Percentiles rank a stretch among this genome's conserved stretches.
phyloP scores from a whole-genome alignment of 768 basidiomycete genomes.

The Auriscalpium vulgare region DNA sequence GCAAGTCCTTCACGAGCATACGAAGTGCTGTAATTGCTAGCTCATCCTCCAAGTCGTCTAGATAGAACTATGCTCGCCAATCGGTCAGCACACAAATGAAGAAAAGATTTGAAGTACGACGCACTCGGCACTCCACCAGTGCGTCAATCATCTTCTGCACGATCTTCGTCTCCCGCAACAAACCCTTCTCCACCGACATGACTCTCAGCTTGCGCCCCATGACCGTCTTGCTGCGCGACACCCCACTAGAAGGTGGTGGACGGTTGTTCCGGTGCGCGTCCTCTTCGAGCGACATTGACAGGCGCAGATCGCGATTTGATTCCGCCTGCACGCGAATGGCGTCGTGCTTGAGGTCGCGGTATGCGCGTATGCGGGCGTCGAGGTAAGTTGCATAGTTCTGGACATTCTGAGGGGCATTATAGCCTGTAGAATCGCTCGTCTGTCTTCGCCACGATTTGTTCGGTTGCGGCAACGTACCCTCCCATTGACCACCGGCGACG shows the following conservation, averaged over 20 bases:
- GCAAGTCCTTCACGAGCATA: slow-evolving; percentile 93
- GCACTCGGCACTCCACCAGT: slow-evolving; percentile 79
- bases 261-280: slow-evolving; percentile 21
- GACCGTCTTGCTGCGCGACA: slow-evolving; percentile 61
- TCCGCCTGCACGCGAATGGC: slow-evolving; percentile 91
- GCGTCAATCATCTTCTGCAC: slow-evolving; percentile 89
- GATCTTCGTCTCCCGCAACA: slow-evolving; percentile 84
- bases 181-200: slow-evolving; percentile 93
- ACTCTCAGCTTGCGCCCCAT: slow-evolving; percentile 78
- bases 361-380: slow-evolving; percentile 81
- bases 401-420: slow-evolving; percentile 78
- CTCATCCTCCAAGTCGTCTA: slow-evolving; percentile 90
- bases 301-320: slow-evolving; percentile 78
- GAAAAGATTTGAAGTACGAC: slow-evolving; percentile 23
- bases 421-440: slow-evolving; percentile 41
- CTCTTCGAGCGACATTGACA: slow-evolving; percentile 56
- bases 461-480: slow-evolving; percentile 44
- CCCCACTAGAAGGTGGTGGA: not conserved
- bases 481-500: slow-evolving; percentile 78
- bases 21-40: slow-evolving; percentile 80
- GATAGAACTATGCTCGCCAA: slow-evolving; percentile 60
- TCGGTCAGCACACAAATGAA: not conserved
- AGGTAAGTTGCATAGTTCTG: slow-evolving; percentile 85
- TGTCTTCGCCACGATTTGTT: too few species aligned
- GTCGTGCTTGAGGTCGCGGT: slow-evolving; percentile 88